phyloP scores from a whole-genome alignment of 768 basidiomycete species.

The Leccinum olivaceopallidum region DNA sequence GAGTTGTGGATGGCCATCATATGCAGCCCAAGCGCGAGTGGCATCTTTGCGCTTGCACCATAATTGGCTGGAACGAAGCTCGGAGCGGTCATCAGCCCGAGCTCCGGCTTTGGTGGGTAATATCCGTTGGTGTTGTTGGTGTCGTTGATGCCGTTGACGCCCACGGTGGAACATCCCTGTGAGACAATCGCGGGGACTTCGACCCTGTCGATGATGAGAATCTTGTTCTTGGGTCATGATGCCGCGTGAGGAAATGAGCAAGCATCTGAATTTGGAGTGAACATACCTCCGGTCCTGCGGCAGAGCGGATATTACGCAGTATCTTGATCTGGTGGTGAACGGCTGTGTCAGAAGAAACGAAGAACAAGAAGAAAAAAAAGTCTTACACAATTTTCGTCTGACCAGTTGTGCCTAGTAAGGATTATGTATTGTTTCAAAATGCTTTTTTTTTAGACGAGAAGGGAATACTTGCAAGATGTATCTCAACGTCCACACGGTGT shows the following conservation, averaged over 20 bases:
- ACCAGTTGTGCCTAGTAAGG: background rate
- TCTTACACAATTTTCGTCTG: background rate
- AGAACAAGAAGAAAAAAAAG: background rate
- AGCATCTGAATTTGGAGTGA: no score
- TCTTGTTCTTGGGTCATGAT: background rate
- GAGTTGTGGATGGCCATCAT: background rate
- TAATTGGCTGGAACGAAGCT: background rate
- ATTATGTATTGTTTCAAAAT: background rate
- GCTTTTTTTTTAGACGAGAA: background rate
- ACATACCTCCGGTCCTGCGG: no score
- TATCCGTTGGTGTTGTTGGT: background rate
- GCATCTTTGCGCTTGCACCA: background rate
- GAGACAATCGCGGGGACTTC: background rate
- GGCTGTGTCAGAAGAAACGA: background rate
- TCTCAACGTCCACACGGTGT: background rate
- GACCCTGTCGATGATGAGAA: background rate
- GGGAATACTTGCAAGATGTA: background rate
- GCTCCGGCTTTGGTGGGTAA: background rate
- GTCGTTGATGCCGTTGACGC: background rate
- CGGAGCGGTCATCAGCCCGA: background rate
- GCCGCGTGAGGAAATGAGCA: no score
- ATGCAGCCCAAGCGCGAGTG: background rate
- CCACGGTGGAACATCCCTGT: background rate
- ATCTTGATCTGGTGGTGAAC: background rate
- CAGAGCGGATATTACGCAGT: background rate